A percentile compares a stretch with the other conserved stretches of the same genome.
These are phyloP conservation scores for Gnomoniopsis smithogilvyi DNA, from an alignment of 2,329 filamentous ascomycete genomes.

Conservation along the genomic window DNA sequence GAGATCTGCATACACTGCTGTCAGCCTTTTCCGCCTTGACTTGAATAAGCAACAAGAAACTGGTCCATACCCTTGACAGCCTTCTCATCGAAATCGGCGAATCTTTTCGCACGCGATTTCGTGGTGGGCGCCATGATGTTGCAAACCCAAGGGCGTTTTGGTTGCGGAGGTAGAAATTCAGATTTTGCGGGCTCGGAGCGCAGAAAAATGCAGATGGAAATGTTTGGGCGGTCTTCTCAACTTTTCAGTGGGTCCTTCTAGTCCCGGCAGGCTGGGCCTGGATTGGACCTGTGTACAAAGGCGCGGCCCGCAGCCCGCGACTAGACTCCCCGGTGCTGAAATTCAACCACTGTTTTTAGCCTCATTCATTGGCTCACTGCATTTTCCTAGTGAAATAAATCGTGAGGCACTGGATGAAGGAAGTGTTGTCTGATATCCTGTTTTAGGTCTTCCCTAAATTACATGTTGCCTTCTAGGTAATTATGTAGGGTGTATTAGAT, in stretches of 20 bases:
- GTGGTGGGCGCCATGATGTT: slow-evolving; percentile 49
- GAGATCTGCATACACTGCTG: slow-evolving; percentile 54
- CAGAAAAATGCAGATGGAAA: slow-evolving; percentile 7
- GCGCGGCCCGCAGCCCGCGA: background rate
- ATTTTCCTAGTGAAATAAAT: background rate
- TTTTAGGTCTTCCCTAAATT: too few relatives aligned
- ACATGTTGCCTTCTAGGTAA: too few relatives aligned
- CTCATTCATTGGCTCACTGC: background rate
- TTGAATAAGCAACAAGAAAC: too few relatives aligned
- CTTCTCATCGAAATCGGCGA: slow-evolving; percentile 61
- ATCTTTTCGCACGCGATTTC: slow-evolving; percentile 51
- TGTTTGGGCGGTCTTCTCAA: slow-evolving; percentile 9
- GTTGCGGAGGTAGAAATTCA: slow-evolving; percentile 19
- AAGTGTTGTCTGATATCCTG: background rate
- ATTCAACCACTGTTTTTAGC: background rate
- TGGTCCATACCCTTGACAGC: slow-evolving; percentile 55
- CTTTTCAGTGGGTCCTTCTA: slow-evolving; percentile 18
- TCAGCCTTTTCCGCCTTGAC: background rate
- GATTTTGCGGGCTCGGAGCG: slow-evolving; percentile 2
- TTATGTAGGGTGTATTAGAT: too few relatives aligned
- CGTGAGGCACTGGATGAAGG: background rate
- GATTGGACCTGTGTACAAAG: background rate
- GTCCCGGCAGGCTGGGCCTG: background rate
- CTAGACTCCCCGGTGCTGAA: background rate
- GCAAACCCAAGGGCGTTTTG: slow-evolving; percentile 2